phyloP scores from a whole-genome alignment of 345 rosid genomes.

The Hibiscus trionum region DNA sequence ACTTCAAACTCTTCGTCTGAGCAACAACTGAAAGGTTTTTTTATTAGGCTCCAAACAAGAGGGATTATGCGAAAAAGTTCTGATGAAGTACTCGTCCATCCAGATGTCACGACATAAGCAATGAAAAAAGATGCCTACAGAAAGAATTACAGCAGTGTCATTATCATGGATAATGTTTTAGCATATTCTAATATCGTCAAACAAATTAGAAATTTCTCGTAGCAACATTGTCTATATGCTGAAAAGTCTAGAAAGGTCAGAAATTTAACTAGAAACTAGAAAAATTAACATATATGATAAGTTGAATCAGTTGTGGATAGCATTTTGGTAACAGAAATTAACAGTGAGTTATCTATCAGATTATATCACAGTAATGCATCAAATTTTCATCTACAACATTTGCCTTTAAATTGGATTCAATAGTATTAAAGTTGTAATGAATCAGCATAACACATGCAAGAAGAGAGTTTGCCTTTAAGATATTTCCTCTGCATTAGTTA shows the following conservation, averaged over 20 bases:
- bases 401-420: neutral
- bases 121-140: conserved; percentile 85
- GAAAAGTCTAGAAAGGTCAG: neutral
- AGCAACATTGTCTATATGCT: neutral
- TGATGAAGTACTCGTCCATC: conserved; percentile 83
- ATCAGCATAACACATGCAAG: neutral
- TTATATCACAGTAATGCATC: neutral
- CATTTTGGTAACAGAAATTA: neutral
- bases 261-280: neutral
- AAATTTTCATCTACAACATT: neutral
- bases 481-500: neutral
- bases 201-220: neutral
- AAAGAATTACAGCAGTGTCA: conserved; percentile 11
- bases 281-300: neutral
- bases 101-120: conserved; percentile 91
- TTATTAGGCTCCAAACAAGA: conserved; percentile 42
- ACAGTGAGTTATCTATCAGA: neutral
- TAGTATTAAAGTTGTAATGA: neutral
- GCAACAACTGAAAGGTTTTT: conserved; percentile 41
- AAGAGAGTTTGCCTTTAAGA: neutral
- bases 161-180: conserved; percentile 8
- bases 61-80: conserved; percentile 87
- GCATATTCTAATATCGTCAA: neutral
- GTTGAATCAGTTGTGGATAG: neutral
- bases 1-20: conserved; percentile 50